These are phyloP conservation scores for Aspergillus calidoustus DNA, from an alignment of 2,329 filamentous ascomycete genomes.

Conservation along the genomic window DNA sequence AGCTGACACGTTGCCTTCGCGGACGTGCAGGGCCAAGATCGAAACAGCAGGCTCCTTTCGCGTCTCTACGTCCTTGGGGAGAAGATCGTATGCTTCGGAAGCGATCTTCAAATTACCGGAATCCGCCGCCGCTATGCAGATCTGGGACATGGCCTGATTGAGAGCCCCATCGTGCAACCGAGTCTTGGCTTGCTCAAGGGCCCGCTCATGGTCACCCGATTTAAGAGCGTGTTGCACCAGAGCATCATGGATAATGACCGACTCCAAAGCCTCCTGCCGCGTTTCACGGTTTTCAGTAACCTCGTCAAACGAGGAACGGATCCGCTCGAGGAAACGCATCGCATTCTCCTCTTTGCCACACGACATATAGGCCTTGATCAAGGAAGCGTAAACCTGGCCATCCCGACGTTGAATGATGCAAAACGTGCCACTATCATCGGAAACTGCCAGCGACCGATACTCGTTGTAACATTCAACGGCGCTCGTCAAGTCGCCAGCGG, in stretches of 20 bases:
- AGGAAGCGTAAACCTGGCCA: conserved; percentile 83
- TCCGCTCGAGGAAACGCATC: conserved; percentile 81
- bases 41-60: conserved; percentile 70
- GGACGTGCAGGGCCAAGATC: conserved; percentile 83
- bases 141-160: conserved; percentile 68
- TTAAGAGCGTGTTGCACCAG: conserved; percentile 79
- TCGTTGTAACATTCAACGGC: conserved; percentile 96
- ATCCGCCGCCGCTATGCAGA: conserved; percentile 81
- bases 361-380: conserved; percentile 85
- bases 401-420: conserved; percentile 75
- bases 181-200: conserved; percentile 71
- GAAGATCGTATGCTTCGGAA: conserved; percentile 65
- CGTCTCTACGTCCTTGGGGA: conserved; percentile 58
- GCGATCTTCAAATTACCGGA: conserved; percentile 72
- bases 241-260: conserved; percentile 72
- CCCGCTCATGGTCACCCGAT: conserved; percentile 71
- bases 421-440: conserved; percentile 74
- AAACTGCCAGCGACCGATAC: conserved; percentile 86
- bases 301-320: conserved; percentile 62
- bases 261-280: conserved; percentile 67
- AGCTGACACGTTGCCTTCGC: conserved; percentile 75
- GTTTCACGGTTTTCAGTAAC: conserved; percentile 58
- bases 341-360: conserved; percentile 81
- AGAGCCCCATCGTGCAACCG: conserved; percentile 63
- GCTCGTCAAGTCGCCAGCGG: conserved; percentile 77